phyloP scores from a whole-genome alignment of 75 land plant species.

The Pseudotsuga menziesii region DNA sequence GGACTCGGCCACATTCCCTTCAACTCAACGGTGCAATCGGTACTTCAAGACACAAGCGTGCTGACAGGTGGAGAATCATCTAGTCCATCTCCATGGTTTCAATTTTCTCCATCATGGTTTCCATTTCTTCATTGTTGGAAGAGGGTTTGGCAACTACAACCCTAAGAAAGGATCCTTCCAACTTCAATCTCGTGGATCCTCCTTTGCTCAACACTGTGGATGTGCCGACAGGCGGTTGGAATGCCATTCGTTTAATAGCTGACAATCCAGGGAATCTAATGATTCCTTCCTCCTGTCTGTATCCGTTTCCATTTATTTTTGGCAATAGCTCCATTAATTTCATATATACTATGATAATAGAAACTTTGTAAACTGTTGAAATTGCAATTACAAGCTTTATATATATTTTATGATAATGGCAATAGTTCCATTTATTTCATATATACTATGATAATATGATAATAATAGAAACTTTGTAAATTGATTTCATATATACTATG shows the following conservation, averaged over 20 bases:
- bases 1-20: constrained; percentile 14
- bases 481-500: too few species aligned
- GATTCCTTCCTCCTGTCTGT: too few species aligned
- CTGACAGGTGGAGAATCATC: constrained; percentile 39
- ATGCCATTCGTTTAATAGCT: constrained; percentile 50
- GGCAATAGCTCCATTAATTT: too few species aligned
- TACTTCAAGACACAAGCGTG: constrained; percentile 35
- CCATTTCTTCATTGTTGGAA: constrained; percentile 35
- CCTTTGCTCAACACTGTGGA: constrained; percentile 42
- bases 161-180: constrained; percentile 31
- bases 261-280: constrained; percentile 44
- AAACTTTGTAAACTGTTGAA: too few species aligned
- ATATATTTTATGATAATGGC: too few species aligned
- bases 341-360: too few species aligned
- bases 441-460: too few species aligned
- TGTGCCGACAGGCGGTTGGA: constrained; percentile 52
- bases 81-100: constrained; percentile 40
- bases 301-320: too few species aligned
- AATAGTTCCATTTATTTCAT: too few species aligned
- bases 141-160: constrained; percentile 46
- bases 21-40: constrained; percentile 31
- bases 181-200: constrained; percentile 57
- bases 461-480: too few species aligned
- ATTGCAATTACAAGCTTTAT: too few species aligned
- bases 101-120: constrained; percentile 45